These are phyloP conservation scores for Desmodesmus armatus DNA, from an alignment of 139 green algal genomes.

Conservation along the genomic window DNA sequence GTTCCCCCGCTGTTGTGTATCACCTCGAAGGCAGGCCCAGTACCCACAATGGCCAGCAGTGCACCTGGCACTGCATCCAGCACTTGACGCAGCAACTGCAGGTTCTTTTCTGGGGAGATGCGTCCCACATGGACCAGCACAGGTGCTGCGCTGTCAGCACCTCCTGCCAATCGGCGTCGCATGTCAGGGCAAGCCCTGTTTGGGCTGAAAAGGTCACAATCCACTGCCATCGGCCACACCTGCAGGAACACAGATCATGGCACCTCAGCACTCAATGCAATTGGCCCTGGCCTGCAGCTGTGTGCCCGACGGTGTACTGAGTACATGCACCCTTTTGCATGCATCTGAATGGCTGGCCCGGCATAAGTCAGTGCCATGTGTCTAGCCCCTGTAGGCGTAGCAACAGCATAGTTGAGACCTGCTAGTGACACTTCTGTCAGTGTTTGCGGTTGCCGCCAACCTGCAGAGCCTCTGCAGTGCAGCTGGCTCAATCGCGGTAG, in stretches of 20 bases:
- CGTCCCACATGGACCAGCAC: constrained; percentile 92
- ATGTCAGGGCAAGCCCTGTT: background rate
- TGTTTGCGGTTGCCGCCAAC: background rate
- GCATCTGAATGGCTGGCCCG: background rate
- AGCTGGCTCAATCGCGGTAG: background rate
- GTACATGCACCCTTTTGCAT: no score
- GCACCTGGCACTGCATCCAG: constrained; percentile 58
- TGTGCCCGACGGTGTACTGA: no score
- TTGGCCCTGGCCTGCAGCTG: no score
- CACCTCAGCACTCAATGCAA: background rate
- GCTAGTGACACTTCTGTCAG: background rate
- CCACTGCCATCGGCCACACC: constrained; percentile 4
- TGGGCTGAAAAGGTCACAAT: background rate
- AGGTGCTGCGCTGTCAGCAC: background rate
- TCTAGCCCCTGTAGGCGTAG: no score
- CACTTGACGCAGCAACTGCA: constrained; percentile 75
- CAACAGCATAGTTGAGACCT: no score
- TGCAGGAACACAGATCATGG: background rate
- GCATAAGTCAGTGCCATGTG: no score
- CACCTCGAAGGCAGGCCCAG: constrained; percentile 72
- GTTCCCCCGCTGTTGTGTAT: no score
- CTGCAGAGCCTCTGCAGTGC: background rate
- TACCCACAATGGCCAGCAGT: constrained; percentile 90
- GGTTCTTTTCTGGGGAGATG: constrained; percentile 88
- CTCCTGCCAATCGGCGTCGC: background rate